Base-by-base conservation (phyloP, 2,329 filamentous ascomycete genomes). In the Mycosphaerella sp. region DNA sequence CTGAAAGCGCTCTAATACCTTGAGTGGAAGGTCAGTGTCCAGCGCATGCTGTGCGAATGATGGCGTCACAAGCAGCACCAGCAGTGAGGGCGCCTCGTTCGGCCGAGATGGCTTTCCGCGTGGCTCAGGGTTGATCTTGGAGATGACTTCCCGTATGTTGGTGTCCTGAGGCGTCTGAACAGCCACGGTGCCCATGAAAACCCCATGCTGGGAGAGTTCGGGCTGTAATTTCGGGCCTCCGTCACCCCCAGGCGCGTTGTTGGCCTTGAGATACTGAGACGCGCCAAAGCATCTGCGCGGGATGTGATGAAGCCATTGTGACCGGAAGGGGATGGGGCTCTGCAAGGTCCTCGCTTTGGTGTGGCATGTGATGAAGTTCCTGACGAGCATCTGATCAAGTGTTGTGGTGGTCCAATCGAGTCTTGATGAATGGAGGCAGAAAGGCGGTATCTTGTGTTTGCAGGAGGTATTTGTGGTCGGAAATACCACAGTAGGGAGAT, bases 191-290 rank as follows among this genome's bases (percentile, higher is more conserved):
- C 58, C 58, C 50, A 54, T 54, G 40, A 54, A 60, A 31, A 53
- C 10, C 23, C 49, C 52, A 47, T 51, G n/a, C 17, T 32, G 17
- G 40, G 29, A 7, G 6, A 32, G 17, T 26, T 29, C 12, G 14
- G 11, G 82, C 63, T 67, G 26, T 29, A 4, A 7, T 4, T 6
- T 6, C 26, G 4, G 5, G 5, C 26, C 34, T 38, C 73, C 1
- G 78, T 82, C 34, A 74, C 12, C 32, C 29, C 21, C 26, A 9
- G 17, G 17, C 39, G 32, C 36, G 12, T 38, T 10, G 3, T 11
- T 31, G 14, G 26, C 6, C 26, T 6, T 29, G 26, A 29, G 3
- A 4, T 29, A 29, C 5, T 29, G 26, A 29, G 26, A 29, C 5
- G 26, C 26, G 26, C 26, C 23, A 36, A 29, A 6, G 46, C 32